Conservation (phyloP, 495 filamentous ascomycete species). For the Cetradonia linearis region DNA sequence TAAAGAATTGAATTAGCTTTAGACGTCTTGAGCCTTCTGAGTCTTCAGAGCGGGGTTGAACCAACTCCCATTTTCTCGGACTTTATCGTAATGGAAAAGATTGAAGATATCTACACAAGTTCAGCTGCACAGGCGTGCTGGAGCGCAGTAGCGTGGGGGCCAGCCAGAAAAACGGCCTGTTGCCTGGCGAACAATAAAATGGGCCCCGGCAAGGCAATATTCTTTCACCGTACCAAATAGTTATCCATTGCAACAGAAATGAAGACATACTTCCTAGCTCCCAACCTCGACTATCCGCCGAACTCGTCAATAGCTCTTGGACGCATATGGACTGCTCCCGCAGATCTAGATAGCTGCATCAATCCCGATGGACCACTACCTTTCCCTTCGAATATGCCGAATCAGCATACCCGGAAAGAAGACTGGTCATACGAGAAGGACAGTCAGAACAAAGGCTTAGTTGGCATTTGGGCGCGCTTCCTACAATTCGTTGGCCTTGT, state of each 20-base stretch:
- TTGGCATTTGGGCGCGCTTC: slow-evolving; percentile 21
- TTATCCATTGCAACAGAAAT: not conserved
- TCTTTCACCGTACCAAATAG: not conserved
- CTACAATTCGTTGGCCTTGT: slow-evolving; percentile 16
- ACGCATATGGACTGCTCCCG: slow-evolving; percentile 15
- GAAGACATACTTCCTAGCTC: slow-evolving; percentile 16
- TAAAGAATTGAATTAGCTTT: no score
- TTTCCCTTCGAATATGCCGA: not conserved
- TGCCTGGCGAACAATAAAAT: no score
- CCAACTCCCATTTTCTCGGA: no score
- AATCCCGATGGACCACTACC: not conserved
- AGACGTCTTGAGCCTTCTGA: no score
- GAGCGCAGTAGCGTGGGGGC: no score
- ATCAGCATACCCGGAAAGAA: not conserved
- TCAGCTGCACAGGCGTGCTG: no score
- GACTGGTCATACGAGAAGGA: not conserved
- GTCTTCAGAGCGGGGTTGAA: no score
- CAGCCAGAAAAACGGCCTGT: no score
- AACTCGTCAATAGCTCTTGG: slow-evolving; percentile 13
- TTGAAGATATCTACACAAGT: no score
- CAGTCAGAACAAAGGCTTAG: slow-evolving; percentile 1
- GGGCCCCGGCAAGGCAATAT: not conserved
- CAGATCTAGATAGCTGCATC: not conserved
- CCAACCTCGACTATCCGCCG: slow-evolving; percentile 8
- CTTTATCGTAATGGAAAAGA: no score